phyloP scores from a whole-genome alignment of 2,329 filamentous ascomycete genomes.

The Phyllosticta capitalensis region DNA sequence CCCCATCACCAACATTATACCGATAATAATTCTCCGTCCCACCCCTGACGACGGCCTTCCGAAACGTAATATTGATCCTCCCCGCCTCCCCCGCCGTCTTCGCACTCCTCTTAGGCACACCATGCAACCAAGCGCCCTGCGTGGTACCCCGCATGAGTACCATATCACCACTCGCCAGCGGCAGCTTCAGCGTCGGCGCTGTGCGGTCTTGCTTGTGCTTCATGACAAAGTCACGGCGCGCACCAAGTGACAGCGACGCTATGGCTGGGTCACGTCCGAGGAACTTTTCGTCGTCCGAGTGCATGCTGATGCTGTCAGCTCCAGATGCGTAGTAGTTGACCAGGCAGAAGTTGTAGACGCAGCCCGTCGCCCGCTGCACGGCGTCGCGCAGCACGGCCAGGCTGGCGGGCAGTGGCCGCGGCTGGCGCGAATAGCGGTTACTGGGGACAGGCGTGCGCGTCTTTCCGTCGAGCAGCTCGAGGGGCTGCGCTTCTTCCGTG shows the following conservation, averaged over 20 bases:
- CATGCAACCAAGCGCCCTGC: constrained; percentile 70
- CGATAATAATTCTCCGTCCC: constrained; percentile 78
- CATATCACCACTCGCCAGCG: constrained; percentile 63
- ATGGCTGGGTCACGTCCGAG: constrained; percentile 61
- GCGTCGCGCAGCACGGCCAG: constrained; percentile 53
- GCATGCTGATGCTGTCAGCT: constrained; percentile 66
- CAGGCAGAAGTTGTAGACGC: constrained; percentile 66
- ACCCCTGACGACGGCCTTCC: constrained; percentile 58
- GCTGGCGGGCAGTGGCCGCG: constrained; percentile 62
- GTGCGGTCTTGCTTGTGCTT: constrained; percentile 57
- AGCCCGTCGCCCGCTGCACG: constrained; percentile 57
- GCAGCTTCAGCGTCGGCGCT: constrained; percentile 38
- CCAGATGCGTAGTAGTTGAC: constrained; percentile 79
- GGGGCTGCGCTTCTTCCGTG: neutral
- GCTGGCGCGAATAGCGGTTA: constrained; percentile 49
- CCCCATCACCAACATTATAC: constrained; percentile 68
- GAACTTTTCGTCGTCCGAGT: constrained; percentile 73
- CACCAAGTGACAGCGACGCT: constrained; percentile 65
- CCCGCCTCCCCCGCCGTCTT: constrained; percentile 46
- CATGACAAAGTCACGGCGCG: constrained; percentile 64
- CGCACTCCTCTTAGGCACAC: constrained; percentile 59
- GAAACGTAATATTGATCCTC: constrained; percentile 67
- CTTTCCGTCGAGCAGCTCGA: constrained; percentile 32
- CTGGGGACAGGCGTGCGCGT: constrained; percentile 30
- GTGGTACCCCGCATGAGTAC: constrained; percentile 66